Conservation (phyloP, 73 alveolate species). For the Paramecium sexaurelia region DNA sequence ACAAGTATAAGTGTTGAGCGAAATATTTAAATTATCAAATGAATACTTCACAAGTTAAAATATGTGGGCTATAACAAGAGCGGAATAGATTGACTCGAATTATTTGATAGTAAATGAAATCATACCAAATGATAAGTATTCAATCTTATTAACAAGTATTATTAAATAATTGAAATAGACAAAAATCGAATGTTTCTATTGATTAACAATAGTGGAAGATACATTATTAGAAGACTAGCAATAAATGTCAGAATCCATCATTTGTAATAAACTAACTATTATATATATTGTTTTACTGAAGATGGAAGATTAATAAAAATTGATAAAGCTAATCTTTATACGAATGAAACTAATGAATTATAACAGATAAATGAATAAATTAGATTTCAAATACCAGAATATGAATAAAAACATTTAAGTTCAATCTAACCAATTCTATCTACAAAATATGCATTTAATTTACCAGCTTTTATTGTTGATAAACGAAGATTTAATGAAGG, state of each 20-base stretch:
- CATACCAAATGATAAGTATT: neutral
- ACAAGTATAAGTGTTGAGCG: neutral
- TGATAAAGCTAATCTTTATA: slow-evolving; percentile 34
- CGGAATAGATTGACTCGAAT: neutral
- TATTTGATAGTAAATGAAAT: neutral
- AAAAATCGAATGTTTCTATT: neutral
- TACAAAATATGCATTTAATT: neutral
- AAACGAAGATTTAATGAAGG: slow-evolving; percentile 24
- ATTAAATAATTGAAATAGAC: neutral
- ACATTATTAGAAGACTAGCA: neutral
- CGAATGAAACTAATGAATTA: neutral
- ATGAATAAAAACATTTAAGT: neutral
- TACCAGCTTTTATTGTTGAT: neutral
- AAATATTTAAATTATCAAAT: neutral
- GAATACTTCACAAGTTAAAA: neutral
- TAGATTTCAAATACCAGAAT: neutral
- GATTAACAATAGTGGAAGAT: neutral
- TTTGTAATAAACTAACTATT: neutral
- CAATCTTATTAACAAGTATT: neutral
- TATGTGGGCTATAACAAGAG: neutral
- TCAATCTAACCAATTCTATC: neutral
- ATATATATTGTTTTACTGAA: slow-evolving; percentile 7
- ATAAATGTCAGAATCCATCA: neutral
- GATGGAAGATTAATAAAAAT: neutral
- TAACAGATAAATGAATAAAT: neutral